Conservation (phyloP, 2,329 filamentous ascomycete genomes). For the Alternaria sp. region DNA sequence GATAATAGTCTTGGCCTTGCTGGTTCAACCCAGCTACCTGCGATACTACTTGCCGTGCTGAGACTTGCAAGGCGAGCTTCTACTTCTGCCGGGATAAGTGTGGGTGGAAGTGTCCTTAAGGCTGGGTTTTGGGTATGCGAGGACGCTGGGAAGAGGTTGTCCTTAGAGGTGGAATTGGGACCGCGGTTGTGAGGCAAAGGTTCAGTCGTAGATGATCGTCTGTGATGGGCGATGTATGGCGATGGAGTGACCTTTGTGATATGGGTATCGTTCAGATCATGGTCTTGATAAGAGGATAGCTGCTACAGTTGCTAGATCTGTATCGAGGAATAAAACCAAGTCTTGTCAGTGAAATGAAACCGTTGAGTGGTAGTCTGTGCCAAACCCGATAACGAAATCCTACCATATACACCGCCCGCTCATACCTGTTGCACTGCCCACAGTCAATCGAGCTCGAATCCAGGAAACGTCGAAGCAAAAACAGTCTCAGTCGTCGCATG, state of each 20-base stretch:
- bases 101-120: not conserved
- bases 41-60: not conserved
- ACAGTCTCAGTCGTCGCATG: not conserved
- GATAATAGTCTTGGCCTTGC: not conserved
- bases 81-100: slow-evolving; percentile 27
- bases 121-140: not conserved
- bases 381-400: not conserved
- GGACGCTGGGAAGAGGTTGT: not conserved
- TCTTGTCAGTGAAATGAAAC: not conserved
- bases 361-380: not conserved
- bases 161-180: not conserved
- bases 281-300: not conserved
- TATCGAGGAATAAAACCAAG: not conserved
- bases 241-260: not conserved
- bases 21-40: not conserved
- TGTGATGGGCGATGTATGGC: accelerated
- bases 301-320: not conserved
- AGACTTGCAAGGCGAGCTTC: not conserved
- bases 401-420: not conserved
- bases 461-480: not conserved
- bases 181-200: not conserved
- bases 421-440: not conserved
- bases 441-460: too few relatives aligned
- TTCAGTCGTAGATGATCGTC: accelerated
- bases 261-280: not conserved